phyloP scores from a whole-genome alignment of 768 basidiomycete species.

The Ramaria sp. region DNA sequence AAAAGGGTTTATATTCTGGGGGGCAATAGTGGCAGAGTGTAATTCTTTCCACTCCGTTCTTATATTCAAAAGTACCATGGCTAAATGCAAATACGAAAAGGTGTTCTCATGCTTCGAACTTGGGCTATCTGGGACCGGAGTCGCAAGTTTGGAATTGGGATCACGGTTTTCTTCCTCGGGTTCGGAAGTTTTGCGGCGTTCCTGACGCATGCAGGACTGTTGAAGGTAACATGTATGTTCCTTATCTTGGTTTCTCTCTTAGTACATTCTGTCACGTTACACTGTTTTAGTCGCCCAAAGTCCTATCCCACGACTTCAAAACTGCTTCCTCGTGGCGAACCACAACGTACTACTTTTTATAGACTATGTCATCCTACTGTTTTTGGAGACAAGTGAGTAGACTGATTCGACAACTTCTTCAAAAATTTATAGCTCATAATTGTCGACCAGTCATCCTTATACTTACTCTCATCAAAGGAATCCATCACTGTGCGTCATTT shows the following conservation, averaged over 20 bases:
- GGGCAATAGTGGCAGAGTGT: not conserved
- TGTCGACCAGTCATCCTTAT: not conserved
- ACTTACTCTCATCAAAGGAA: not conserved
- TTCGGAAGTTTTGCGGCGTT: not conserved
- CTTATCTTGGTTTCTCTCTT: not conserved
- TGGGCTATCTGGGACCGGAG: constrained; percentile 3
- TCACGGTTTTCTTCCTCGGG: not conserved
- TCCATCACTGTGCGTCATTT: not conserved
- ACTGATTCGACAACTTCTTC: not conserved
- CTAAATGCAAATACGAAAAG: no score
- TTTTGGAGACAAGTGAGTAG: not conserved
- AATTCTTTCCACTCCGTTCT: no score
- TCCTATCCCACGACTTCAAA: not conserved
- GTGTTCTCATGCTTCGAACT: not conserved
- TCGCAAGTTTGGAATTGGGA: not conserved
- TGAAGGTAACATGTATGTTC: not conserved
- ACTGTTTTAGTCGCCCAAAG: not conserved
- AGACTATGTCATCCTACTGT: not conserved
- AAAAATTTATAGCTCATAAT: not conserved
- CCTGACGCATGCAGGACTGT: not conserved
- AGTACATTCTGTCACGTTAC: not conserved
- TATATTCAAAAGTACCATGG: not conserved
- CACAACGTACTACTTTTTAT: not conserved
- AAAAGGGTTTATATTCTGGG: constrained; percentile 1
- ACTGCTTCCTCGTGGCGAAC: not conserved